phyloP scores from a whole-genome alignment of 2,329 filamentous ascomycete genomes.

The Penicillium sp. region DNA sequence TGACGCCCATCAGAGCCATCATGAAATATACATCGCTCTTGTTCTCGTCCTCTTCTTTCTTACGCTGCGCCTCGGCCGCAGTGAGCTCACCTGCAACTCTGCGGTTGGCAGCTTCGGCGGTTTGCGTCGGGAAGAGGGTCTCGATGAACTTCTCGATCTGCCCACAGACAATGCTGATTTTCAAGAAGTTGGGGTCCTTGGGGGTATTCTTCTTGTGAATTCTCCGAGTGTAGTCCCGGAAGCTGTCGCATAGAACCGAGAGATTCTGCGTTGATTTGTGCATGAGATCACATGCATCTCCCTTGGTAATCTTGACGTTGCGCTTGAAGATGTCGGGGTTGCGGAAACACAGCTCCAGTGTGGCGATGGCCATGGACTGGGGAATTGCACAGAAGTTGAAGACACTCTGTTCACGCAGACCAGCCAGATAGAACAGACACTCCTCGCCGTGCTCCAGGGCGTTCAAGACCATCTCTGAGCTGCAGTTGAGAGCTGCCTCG shows the following conservation, averaged over 20 bases:
- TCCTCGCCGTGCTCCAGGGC: constrained; percentile 83
- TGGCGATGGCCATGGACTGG: constrained; percentile 95
- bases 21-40: constrained; percentile 60
- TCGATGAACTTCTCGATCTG: constrained; percentile 96
- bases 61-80: constrained; percentile 55
- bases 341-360: constrained; percentile 84
- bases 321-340: constrained; percentile 81
- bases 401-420: constrained; percentile 88
- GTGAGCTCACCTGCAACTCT: constrained; percentile 52
- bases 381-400: constrained; percentile 99
- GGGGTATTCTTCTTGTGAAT: constrained; percentile 95
- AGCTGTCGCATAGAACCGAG: constrained; percentile 72
- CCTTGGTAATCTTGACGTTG: constrained; percentile 96
- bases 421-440: constrained; percentile 96
- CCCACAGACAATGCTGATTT: constrained; percentile 85
- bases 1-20: constrained; percentile 62
- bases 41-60: constrained; percentile 47
- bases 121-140: constrained; percentile 81
- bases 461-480: constrained; percentile 91
- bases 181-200: constrained; percentile 83
- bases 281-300: constrained; percentile 89
- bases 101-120: constrained; percentile 55
- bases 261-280: constrained; percentile 88
- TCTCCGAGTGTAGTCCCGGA: constrained; percentile 69
- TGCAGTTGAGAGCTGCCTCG: constrained; percentile 74